Percentiles rank a stretch among this genome's conserved stretches.
Conservation (phyloP, 2,329 filamentous ascomycete genomes). For the Cladophialophora carrionii region DNA sequence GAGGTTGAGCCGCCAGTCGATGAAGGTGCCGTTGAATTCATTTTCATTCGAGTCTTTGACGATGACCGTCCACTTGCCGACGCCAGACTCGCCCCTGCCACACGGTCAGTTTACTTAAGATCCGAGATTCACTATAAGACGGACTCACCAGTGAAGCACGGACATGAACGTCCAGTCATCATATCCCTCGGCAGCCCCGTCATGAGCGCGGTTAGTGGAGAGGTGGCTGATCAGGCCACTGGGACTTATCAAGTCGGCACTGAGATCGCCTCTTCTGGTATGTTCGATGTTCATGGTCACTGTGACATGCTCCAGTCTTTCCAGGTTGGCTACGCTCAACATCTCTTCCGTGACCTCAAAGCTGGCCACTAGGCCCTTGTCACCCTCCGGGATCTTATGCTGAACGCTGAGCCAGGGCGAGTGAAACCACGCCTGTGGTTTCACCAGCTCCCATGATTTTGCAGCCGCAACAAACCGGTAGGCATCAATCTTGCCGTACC, state of each 20-base stretch:
- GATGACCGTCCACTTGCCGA: constrained; percentile 88
- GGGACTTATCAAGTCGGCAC: constrained; percentile 87
- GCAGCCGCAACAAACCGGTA: constrained; percentile 82
- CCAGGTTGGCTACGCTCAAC: constrained; percentile 80
- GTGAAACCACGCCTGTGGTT: constrained; percentile 92
- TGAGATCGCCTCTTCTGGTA: constrained; percentile 83
- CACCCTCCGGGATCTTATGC: constrained; percentile 80
- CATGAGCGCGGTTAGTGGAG: constrained; percentile 71
- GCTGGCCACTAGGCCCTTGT: constrained; percentile 74
- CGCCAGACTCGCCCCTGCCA: constrained; percentile 77
- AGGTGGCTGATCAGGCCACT: constrained; percentile 80
- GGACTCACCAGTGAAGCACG: constrained; percentile 83
- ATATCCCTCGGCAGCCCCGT: constrained; percentile 72
- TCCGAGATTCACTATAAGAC: not conserved
- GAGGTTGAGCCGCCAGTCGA: constrained; percentile 90
- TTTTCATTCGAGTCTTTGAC: constrained; percentile 85
- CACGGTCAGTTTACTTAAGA: constrained; percentile 42
- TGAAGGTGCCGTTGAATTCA: constrained; percentile 73
- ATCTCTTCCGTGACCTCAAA: constrained; percentile 82
- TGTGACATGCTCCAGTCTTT: constrained; percentile 88
- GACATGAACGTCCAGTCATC: constrained; percentile 99
- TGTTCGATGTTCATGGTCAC: constrained; percentile 97
- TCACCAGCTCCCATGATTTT: constrained; percentile 83
- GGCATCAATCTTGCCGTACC: constrained; percentile 92
- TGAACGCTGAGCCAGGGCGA: constrained; percentile 94